These are phyloP conservation scores for Podospora conica DNA, from an alignment of 495 filamentous ascomycete genomes.

Conservation along the genomic window DNA sequence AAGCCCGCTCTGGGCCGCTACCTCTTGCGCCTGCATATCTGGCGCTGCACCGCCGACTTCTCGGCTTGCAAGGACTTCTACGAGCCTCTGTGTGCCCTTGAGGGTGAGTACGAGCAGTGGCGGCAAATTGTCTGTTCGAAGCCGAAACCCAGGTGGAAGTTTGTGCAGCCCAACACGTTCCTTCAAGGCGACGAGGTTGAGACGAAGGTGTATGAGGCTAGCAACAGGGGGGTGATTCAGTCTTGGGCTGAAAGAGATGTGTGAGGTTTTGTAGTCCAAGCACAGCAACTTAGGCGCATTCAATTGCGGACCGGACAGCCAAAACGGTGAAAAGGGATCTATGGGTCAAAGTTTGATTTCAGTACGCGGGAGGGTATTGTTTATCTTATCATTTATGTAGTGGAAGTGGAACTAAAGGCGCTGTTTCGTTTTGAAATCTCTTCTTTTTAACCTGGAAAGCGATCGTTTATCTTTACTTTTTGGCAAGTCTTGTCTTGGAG, in stretches of 20 bases:
- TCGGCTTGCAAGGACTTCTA: not conserved
- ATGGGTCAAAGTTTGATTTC: too few species aligned
- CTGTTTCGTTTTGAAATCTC: too few species aligned
- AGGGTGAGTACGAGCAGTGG: not conserved
- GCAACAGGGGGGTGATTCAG: not conserved
- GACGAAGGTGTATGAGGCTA: not conserved
- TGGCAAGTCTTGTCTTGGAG: too few species aligned
- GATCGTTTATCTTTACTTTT: too few species aligned
- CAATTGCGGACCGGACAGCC: too few species aligned
- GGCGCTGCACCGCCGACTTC: not conserved
- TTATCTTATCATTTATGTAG: too few species aligned
- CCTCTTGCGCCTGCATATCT: not conserved
- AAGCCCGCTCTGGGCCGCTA: not conserved
- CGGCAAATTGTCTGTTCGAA: not conserved
- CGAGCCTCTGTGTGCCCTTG: not conserved
- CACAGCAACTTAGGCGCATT: too few species aligned
- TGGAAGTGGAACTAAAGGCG: too few species aligned
- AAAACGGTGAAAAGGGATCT: too few species aligned
- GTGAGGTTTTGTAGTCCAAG: too few species aligned
- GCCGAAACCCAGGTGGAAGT: not conserved
- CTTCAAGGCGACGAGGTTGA: not conserved
- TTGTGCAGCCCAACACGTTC: not conserved
- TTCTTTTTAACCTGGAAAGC: too few species aligned
- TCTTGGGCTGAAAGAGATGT: not conserved
- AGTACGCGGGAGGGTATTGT: too few species aligned